These are phyloP conservation scores for Mycena sp. DNA, from an alignment of 1,284 basidiomycete species.

Conservation along the genomic window DNA sequence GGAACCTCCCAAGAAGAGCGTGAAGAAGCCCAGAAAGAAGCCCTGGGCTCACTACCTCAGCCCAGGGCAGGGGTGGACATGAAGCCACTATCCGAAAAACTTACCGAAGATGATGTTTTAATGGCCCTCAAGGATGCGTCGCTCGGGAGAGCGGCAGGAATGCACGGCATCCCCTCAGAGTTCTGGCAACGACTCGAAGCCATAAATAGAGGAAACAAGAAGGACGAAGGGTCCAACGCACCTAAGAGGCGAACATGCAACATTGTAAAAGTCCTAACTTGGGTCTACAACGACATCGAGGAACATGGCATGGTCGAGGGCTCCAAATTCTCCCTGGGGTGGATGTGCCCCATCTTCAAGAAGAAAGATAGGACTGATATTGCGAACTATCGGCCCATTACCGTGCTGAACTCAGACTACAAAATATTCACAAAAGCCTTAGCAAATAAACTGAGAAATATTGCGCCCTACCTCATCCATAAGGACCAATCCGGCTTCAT, in stretches of 20 bases:
- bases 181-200: no score
- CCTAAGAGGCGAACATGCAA: not conserved
- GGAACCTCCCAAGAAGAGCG: not conserved
- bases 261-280: not conserved
- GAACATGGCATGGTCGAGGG: not conserved
- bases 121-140: not conserved
- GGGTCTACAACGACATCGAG: slow-evolving; percentile 17
- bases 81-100: not conserved
- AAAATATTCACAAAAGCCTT: no score
- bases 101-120: not conserved
- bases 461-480: no score
- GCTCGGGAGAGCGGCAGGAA: slow-evolving; percentile 8
- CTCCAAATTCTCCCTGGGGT: no score
- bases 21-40: not conserved
- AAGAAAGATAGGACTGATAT: no score
- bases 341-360: no score
- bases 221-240: not conserved
- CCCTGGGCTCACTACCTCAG: not conserved
- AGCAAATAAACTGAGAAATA: no score
- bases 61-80: not conserved
- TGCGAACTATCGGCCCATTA: no score
- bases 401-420: no score
- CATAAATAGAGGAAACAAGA: no score
- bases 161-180: no score
- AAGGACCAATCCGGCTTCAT: no score